These are phyloP conservation scores for Boletus sp. DNA, from an alignment of 1,284 basidiomycete genomes.

Conservation along the genomic window DNA sequence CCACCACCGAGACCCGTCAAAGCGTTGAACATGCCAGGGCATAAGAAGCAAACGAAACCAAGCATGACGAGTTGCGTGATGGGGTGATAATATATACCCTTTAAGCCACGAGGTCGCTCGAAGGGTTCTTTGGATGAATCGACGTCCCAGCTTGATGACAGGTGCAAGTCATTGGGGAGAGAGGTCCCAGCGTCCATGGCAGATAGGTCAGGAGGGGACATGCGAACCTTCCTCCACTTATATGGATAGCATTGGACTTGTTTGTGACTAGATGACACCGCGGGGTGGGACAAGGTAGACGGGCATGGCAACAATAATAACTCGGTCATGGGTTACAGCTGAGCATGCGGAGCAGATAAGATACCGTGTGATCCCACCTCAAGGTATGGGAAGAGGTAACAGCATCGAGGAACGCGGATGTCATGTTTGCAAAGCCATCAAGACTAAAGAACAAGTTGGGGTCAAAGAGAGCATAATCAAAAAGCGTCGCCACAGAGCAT, in stretches of 20 bases:
- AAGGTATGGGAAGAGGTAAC: too few relatives aligned
- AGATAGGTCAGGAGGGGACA: background rate
- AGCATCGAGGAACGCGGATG: too few relatives aligned
- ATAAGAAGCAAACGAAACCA: slow-evolving; percentile 41
- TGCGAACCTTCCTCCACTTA: background rate
- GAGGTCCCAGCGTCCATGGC: background rate
- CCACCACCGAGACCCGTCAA: slow-evolving; percentile 38
- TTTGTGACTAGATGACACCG: background rate
- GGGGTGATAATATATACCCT: slow-evolving; percentile 21
- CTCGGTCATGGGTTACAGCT: background rate
- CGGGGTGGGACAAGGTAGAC: background rate
- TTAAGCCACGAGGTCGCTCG: background rate
- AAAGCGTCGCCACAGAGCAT: too few relatives aligned
- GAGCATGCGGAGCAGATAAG: background rate
- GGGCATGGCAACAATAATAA: background rate
- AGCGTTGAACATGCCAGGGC: slow-evolving; percentile 33
- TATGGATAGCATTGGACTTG: background rate
- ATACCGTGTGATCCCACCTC: background rate
- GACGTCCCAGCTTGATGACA: background rate
- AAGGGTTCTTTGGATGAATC: background rate
- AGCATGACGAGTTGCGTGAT: slow-evolving; percentile 33
- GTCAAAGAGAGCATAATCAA: too few relatives aligned
- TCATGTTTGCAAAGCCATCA: too few relatives aligned
- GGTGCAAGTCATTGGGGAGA: background rate
- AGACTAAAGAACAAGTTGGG: too few relatives aligned